phyloP scores from a whole-genome alignment of 2,329 filamentous ascomycete genomes.

The Drechslerella stenobrocha region DNA sequence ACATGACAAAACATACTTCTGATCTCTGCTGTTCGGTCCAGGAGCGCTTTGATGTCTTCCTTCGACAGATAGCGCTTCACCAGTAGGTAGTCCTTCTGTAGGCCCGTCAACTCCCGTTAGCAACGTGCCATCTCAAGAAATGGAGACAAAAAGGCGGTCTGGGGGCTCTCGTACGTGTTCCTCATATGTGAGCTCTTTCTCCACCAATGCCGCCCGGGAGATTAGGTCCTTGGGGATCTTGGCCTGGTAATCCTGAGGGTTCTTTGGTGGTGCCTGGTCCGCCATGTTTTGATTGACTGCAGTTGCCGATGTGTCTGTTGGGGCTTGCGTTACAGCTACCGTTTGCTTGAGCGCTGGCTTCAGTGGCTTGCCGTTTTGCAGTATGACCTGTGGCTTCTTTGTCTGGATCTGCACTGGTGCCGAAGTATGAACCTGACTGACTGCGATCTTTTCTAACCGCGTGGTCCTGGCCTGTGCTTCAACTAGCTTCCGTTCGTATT shows the following conservation, averaged over 20 bases:
- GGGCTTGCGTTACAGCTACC: conserved; percentile 34
- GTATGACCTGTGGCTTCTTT: conserved; percentile 45
- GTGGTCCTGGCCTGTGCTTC: conserved; percentile 41
- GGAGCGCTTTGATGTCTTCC: conserved; percentile 48
- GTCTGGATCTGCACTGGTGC: neutral
- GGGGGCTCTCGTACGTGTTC: conserved; percentile 48
- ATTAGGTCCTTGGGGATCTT: conserved; percentile 47
- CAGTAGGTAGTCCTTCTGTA: conserved; percentile 45
- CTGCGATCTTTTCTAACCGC: conserved; percentile 31
- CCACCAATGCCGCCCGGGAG: conserved; percentile 40
- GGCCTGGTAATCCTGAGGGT: conserved; percentile 46
- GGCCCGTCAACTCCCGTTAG: neutral
- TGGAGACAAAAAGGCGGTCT: neutral
- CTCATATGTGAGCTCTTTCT: conserved; percentile 44
- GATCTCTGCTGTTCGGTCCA: conserved; percentile 45
- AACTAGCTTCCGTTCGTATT: conserved; percentile 39
- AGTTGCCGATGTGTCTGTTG: conserved; percentile 26
- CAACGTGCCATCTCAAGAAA: conserved; percentile 4
- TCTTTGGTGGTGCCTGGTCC: conserved; percentile 44
- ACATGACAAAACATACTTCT: conserved; percentile 35
- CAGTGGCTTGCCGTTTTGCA: conserved; percentile 45
- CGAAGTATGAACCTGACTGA: conserved; percentile 12
- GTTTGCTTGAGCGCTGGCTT: conserved; percentile 46
- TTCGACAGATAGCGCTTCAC: conserved; percentile 47
- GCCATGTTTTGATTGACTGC: conserved; percentile 46